phyloP scores from a whole-genome alignment of 2,329 filamentous ascomycete species.

The Xylaria hypoxylon region DNA sequence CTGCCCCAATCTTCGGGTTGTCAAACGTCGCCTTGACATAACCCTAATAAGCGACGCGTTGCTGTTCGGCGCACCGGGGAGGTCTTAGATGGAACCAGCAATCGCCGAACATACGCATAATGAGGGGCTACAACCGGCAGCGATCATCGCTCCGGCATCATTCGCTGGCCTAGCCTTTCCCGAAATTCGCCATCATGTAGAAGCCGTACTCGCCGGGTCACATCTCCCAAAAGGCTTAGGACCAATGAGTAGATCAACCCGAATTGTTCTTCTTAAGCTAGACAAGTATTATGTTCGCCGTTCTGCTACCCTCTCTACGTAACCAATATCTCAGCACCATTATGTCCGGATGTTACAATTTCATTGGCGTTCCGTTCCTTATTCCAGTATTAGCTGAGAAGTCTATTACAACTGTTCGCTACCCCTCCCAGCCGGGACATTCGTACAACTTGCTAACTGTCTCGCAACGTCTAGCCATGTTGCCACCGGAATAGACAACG shows the following conservation, averaged over 20 bases:
- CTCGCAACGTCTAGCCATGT: not conserved
- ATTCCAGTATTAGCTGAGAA: not conserved
- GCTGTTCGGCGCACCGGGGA: not conserved
- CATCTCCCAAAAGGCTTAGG: not conserved
- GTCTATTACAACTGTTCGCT: not conserved
- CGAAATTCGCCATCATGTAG: not conserved
- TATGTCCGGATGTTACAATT: not conserved
- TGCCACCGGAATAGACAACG: not conserved
- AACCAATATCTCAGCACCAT: not conserved
- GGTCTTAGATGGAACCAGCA: too few relatives aligned
- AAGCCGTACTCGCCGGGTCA: not conserved
- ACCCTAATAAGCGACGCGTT: not conserved
- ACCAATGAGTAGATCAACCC: not conserved
- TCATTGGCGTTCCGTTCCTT: not conserved
- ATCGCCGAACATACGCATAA: not conserved
- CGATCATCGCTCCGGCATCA: not conserved
- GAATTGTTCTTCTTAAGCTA: not conserved
- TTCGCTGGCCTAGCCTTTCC: not conserved
- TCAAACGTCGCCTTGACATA: conserved; percentile 1
- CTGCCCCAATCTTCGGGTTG: not conserved
- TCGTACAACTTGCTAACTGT: not conserved
- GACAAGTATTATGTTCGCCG: not conserved
- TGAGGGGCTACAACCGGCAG: not conserved
- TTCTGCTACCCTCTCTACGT: not conserved
- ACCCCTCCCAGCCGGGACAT: too few relatives aligned